Conservation (phyloP, 2,329 filamentous ascomycete species). For the Fulvia fulva region DNA sequence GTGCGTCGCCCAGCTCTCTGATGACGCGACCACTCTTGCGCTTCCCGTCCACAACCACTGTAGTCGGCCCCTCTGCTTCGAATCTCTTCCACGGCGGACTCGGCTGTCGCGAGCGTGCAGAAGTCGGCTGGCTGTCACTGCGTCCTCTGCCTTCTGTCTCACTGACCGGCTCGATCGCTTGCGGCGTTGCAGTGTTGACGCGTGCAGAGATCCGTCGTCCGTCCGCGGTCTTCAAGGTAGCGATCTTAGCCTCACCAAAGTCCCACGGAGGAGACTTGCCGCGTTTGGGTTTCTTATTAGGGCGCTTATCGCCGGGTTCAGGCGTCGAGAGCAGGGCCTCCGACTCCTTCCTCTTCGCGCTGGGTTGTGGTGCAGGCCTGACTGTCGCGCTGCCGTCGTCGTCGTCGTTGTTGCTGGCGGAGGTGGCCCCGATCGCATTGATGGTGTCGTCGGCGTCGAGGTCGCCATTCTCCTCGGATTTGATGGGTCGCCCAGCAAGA, state of each 20-base stretch:
- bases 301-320: slow-evolving; percentile 9
- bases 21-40: slow-evolving; percentile 60
- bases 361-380: slow-evolving; percentile 26
- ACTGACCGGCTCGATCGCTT: slow-evolving; percentile 17
- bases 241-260: slow-evolving; percentile 28
- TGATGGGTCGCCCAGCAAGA: background rate
- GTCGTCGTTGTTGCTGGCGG: slow-evolving; percentile 1
- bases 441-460: background rate
- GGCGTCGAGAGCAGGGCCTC: slow-evolving; percentile 20
- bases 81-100: slow-evolving; percentile 95
- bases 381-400: slow-evolving; percentile 16
- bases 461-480: background rate
- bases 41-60: slow-evolving; percentile 64
- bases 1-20: slow-evolving; percentile 24
- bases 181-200: slow-evolving; percentile 25
- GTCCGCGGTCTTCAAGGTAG: slow-evolving; percentile 31
- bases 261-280: slow-evolving; percentile 32
- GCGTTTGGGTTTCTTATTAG: slow-evolving; percentile 60
- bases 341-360: slow-evolving; percentile 28
- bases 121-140: slow-evolving; percentile 22
- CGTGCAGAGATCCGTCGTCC: slow-evolving; percentile 33
- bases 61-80: slow-evolving; percentile 79
- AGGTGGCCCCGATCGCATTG: background rate
- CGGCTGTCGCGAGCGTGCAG: slow-evolving; percentile 43
- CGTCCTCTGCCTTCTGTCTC: slow-evolving; percentile 18